Percentiles rank a stretch among this genome's conserved stretches.
Conservation (phyloP, 2,329 filamentous ascomycete species). For the Fusarium graminum region DNA sequence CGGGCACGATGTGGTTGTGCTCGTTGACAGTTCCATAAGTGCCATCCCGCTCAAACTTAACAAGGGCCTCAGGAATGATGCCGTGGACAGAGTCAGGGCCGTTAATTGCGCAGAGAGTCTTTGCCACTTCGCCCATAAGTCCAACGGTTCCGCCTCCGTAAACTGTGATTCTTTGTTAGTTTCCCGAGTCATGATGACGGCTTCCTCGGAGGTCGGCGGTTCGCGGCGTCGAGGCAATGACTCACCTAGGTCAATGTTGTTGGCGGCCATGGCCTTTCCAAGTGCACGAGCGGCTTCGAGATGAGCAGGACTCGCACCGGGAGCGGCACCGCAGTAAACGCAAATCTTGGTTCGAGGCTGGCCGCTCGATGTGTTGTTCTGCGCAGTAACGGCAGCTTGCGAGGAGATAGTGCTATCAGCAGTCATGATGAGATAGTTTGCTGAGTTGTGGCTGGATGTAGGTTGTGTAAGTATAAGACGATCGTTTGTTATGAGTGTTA, state of each 20-base stretch:
- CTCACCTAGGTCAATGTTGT: slow-evolving; percentile 80
- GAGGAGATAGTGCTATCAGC: slow-evolving; percentile 42
- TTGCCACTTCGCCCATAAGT: slow-evolving; percentile 94
- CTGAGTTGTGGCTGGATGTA: slow-evolving; percentile 2
- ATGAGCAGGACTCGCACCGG: slow-evolving; percentile 79
- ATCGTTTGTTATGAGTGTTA: not conserved
- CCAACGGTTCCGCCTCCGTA: slow-evolving; percentile 96
- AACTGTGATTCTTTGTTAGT: slow-evolving; percentile 62
- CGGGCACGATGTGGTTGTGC: slow-evolving; percentile 70
- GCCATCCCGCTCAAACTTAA: slow-evolving; percentile 79
- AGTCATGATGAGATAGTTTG: slow-evolving; percentile 47
- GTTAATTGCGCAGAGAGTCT: slow-evolving; percentile 84
- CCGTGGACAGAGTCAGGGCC: slow-evolving; percentile 89
- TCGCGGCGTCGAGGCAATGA: slow-evolving; percentile 23
- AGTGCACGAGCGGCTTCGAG: slow-evolving; percentile 82
- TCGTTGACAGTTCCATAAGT: slow-evolving; percentile 62
- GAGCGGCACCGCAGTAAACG: slow-evolving; percentile 91
- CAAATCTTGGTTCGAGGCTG: slow-evolving; percentile 76
- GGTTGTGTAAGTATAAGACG: not conserved
- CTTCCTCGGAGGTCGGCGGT: slow-evolving; percentile 9
- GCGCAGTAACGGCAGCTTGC: slow-evolving; percentile 28
- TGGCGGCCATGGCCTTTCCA: slow-evolving; percentile 77
- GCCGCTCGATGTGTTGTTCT: slow-evolving; percentile 49
- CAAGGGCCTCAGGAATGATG: slow-evolving; percentile 89
- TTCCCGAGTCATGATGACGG: slow-evolving; percentile 3